These are phyloP conservation scores for Megacollybia marginata DNA, from an alignment of 768 basidiomycete species.

Conservation along the genomic window DNA sequence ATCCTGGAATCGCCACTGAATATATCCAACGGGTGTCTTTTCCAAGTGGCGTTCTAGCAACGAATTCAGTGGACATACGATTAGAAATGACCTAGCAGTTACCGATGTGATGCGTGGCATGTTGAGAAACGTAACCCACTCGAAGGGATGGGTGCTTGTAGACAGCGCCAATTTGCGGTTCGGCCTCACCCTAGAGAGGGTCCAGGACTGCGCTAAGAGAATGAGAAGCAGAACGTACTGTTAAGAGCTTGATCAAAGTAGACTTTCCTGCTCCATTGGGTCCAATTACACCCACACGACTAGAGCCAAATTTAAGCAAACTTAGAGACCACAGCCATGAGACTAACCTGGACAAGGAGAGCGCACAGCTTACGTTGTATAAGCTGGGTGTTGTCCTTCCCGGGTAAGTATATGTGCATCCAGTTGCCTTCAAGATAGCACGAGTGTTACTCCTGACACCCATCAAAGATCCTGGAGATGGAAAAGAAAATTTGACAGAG, in stretches of 20 bases:
- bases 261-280: conserved; percentile 97
- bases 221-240: conserved; percentile 36
- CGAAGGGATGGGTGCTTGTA: conserved; percentile 93
- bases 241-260: conserved; percentile 90
- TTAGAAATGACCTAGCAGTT: conserved; percentile 10
- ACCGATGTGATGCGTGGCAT: conserved; percentile 96
- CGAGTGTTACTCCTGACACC: conserved; percentile 94
- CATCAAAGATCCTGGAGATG: conserved; percentile 92
- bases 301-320: conserved; percentile 23
- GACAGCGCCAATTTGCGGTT: conserved; percentile 85
- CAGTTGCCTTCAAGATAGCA: conserved; percentile 86
- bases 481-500: conserved; percentile 92
- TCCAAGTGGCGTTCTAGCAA: conserved; percentile 79
- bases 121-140: conserved; percentile 95
- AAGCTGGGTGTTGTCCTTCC: conserved; percentile 75
- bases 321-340: conserved; percentile 9
- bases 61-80: conserved; percentile 5
- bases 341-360: conserved; percentile 81
- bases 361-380: conserved; percentile 81
- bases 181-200: conserved; percentile 68
- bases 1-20: conserved; percentile 99
- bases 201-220: conserved; percentile 4
- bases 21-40: conserved; percentile 94
- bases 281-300: conserved; percentile 87
- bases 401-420: conserved; percentile 93